Evolutionary conservation across 2,329 filamentous ascomycete species (phyloP).

Genomic region (Blumeriella jaapii): DNA sequence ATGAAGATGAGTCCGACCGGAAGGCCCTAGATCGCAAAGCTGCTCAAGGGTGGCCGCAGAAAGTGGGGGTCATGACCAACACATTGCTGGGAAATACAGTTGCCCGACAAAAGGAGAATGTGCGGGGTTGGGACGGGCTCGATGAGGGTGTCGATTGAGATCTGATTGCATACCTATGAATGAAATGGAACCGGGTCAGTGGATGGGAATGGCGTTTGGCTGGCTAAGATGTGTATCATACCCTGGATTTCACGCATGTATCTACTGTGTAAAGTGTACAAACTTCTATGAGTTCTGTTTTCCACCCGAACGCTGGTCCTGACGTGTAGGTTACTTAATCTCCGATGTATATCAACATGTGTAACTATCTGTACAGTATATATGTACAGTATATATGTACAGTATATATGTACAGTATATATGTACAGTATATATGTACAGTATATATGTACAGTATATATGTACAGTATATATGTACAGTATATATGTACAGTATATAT

Average conservation of each 20-base stretch:
- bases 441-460: too few relatives aligned
- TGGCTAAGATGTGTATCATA: neutral
- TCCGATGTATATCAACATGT: too few relatives aligned
- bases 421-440: too few relatives aligned
- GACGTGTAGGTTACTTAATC: too few relatives aligned
- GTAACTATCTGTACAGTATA: too few relatives aligned
- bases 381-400: too few relatives aligned
- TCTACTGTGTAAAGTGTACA: neutral
- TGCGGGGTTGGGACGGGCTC: constrained; percentile 19
- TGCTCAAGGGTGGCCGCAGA: constrained; percentile 22
- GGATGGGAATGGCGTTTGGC: neutral
- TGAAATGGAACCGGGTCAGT: neutral
- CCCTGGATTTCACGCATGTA: neutral
- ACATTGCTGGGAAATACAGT: constrained; percentile 25
- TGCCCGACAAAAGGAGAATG: constrained; percentile 23
- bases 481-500: too few relatives aligned
- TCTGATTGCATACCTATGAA: neutral
- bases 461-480: too few relatives aligned
- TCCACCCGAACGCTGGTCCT: too few relatives aligned
- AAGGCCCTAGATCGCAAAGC: constrained; percentile 17
- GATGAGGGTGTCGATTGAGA: constrained; percentile 23
- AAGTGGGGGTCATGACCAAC: constrained; percentile 24
- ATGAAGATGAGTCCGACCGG: constrained; percentile 22
- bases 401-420: too few relatives aligned
- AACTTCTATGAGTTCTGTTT: neutral